These are phyloP conservation scores for Acacia concinna DNA, from an alignment of 331 rosid species.

Conservation along the genomic window DNA sequence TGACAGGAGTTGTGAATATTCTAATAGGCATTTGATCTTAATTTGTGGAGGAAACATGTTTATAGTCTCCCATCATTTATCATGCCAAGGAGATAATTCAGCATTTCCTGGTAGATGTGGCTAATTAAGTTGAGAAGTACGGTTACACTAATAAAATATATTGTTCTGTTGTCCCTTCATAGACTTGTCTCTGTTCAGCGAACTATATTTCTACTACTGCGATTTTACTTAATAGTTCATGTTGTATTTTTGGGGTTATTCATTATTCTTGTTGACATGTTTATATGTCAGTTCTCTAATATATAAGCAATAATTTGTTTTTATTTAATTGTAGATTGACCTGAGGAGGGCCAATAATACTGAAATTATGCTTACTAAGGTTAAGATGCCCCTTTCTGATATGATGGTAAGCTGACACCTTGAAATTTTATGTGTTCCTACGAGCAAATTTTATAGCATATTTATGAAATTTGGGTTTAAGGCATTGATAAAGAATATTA, in stretches of 20 bases:
- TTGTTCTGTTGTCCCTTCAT: constrained; percentile 18
- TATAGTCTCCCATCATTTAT: constrained; percentile 27
- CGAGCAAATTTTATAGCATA: background rate
- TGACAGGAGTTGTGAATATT: constrained; percentile 9
- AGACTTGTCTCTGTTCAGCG: constrained; percentile 12
- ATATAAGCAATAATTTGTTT: constrained; percentile 6
- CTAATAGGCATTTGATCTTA: constrained; percentile 2
- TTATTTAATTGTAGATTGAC: constrained; percentile 64
- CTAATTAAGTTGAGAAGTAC: background rate
- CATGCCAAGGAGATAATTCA: constrained; percentile 8
- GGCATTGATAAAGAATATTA: constrained; percentile 5
- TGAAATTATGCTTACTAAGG: constrained; percentile 99
- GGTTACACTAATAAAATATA: constrained; percentile 2
- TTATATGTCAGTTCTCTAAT: constrained; percentile 29
- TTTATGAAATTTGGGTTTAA: constrained; percentile 13
- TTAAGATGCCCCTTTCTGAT: constrained; percentile 99
- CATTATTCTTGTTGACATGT: constrained; percentile 20
- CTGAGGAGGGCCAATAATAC: constrained; percentile 96
- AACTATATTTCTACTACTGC: constrained; percentile 15
- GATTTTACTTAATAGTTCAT: constrained; percentile 21
- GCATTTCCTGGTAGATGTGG: constrained; percentile 7
- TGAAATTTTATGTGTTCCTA: background rate
- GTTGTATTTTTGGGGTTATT: constrained; percentile 15
- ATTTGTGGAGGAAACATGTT: constrained; percentile 20
- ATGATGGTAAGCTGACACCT: constrained; percentile 79